Conservation (phyloP, 2,329 filamentous ascomycete genomes). For the Xylaria sp. region DNA sequence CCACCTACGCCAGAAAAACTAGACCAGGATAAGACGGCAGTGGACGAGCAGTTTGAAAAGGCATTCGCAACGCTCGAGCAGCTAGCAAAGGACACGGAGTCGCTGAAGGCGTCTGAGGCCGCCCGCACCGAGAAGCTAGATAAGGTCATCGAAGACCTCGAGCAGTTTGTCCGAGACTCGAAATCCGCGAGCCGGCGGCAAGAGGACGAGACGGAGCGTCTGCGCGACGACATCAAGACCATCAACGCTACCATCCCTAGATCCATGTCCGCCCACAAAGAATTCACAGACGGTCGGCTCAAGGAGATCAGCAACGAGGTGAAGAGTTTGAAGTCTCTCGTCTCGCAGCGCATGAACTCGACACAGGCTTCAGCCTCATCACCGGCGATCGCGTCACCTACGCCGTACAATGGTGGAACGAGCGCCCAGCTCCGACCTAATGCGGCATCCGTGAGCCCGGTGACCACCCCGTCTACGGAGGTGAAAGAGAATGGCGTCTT, state of each 20-base stretch:
- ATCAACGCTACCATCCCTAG: constrained; percentile 88
- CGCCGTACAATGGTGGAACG: constrained; percentile 24
- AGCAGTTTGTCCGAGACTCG: constrained; percentile 81
- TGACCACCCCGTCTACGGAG: constrained; percentile 40
- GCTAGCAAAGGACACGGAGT: constrained; percentile 86
- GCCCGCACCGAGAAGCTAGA: constrained; percentile 86
- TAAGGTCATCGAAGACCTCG: constrained; percentile 81
- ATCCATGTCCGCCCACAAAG: constrained; percentile 88
- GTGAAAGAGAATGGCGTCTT: constrained; percentile 42
- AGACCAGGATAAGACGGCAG: constrained; percentile 90
- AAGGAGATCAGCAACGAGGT: constrained; percentile 88
- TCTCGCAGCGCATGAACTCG: constrained; percentile 69
- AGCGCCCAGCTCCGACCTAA: constrained; percentile 39
- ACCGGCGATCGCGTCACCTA: constrained; percentile 11
- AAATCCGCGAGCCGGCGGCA: constrained; percentile 83
- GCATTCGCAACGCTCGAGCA: constrained; percentile 93
- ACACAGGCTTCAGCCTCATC: constrained; percentile 28
- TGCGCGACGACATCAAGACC: constrained; percentile 85
- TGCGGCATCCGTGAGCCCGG: constrained; percentile 33
- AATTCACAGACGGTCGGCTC: constrained; percentile 80
- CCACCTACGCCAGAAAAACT: constrained; percentile 94
- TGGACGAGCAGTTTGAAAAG: constrained; percentile 93
- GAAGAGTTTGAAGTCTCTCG: constrained; percentile 89
- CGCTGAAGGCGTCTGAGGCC: constrained; percentile 87
- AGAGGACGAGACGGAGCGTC: constrained; percentile 86